phyloP scores from a whole-genome alignment of 345 rosid genomes.

The Cochlearia excelsa region DNA sequence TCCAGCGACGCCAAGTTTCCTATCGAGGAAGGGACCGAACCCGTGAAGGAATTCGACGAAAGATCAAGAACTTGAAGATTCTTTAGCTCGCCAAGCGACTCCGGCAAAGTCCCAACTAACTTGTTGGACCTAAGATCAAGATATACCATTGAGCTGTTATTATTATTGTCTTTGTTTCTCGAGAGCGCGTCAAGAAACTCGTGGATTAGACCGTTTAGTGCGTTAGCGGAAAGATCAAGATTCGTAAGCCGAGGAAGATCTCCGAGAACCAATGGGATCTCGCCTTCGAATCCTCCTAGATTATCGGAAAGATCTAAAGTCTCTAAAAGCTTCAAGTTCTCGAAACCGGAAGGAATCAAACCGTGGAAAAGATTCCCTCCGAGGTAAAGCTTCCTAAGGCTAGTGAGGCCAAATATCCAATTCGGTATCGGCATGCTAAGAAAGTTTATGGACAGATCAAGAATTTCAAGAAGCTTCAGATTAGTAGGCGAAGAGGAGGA shows the following conservation, averaged over 20 bases:
- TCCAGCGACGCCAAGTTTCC: slow-evolving; percentile 42
- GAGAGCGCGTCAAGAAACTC: slow-evolving; percentile 43
- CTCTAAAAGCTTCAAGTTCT: slow-evolving; percentile 34
- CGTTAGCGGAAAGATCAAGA: slow-evolving; percentile 52
- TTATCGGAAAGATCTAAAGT: slow-evolving; percentile 44
- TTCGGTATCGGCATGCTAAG: slow-evolving; percentile 42
- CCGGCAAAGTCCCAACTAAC: slow-evolving; percentile 44
- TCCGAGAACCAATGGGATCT: slow-evolving; percentile 40
- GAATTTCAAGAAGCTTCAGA: slow-evolving; percentile 50
- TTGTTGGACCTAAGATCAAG: slow-evolving; percentile 44
- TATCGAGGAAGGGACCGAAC: slow-evolving; percentile 47
- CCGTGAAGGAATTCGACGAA: slow-evolving; percentile 43
- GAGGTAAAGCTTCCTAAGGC: slow-evolving; percentile 42
- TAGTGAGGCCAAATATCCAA: slow-evolving; percentile 54
- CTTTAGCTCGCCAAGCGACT: slow-evolving; percentile 44
- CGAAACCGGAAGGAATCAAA: slow-evolving; percentile 40
- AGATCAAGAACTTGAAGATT: slow-evolving; percentile 42
- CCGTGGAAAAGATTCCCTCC: slow-evolving; percentile 41
- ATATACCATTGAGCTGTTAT: slow-evolving; percentile 21
- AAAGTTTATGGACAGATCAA: slow-evolving; percentile 51
- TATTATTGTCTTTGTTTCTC: slow-evolving; percentile 23
- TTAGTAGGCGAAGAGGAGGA: slow-evolving; percentile 25
- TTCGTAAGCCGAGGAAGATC: slow-evolving; percentile 35
- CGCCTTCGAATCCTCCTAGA: slow-evolving; percentile 35
- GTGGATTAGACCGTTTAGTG: slow-evolving; percentile 38